Evolutionary conservation across 192 early-diverging fungal genomes (phyloP), one percentile per base, ranked within the genome.

Genomic region (Backusella parvicylindrica): DNA sequence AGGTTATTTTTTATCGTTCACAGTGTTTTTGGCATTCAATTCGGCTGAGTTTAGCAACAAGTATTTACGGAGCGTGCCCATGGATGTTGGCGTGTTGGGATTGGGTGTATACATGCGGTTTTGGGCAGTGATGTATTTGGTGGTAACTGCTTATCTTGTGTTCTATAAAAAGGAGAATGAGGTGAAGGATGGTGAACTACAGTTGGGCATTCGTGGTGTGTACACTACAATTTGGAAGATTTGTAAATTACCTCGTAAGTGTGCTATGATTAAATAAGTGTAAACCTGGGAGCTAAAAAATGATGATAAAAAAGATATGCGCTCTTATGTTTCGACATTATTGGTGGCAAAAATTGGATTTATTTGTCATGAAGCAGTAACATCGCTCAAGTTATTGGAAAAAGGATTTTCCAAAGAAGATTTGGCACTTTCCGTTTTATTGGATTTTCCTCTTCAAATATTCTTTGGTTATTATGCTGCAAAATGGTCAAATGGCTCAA

Each of bases 381-480:
- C 97, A 0, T 93, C 91, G 12, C 84, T 99, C 30, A 99, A 99
- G 83, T 84, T 99, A 28, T 84, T 99, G 16, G 98, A 99, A 75
- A 93, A 94, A 67, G 97, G 98, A 2, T 89, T 99, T 78, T 89
- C 91, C 64, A 97, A 95, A 77, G 98, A 99, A 80, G 96, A 98
- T 74, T 82, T 99, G 81, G 97, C 97, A 2, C 79, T 97, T 32
- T 89, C 95, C 0, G 95, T 96, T 2, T 83, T 99, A 76, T 91
- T 98, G 16, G 98, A 99, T 78, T 99, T 99, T 71, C 98, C 98
- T 1, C 87, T 97, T 67, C 96, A 99, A 82, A 91, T 99, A 53
- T 83, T 98, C 72, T 96, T 99, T 87, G 98, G 98, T 8, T 98
- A 98, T 80, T 98, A 96, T 82, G 97, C 97, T 0, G 98, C 96